phyloP scores from a whole-genome alignment of 768 basidiomycete genomes.

The Mycena indigotica region DNA sequence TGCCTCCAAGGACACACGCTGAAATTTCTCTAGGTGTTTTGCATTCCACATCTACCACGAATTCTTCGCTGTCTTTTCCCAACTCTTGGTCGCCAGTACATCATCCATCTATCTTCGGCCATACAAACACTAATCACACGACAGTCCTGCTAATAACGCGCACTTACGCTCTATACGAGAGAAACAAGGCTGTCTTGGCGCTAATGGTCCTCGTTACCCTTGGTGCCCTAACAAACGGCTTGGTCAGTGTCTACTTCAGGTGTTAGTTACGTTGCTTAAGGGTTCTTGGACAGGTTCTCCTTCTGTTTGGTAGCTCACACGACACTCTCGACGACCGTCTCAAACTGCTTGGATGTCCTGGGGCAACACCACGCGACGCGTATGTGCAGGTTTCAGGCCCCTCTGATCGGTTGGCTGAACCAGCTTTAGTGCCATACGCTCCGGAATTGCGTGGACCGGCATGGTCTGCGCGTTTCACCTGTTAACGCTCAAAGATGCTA shows the following conservation, averaged over 20 bases:
- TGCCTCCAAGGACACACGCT: no score
- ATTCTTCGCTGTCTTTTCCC: slow-evolving; percentile 12
- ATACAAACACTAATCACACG: not conserved
- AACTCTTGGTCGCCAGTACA: slow-evolving; percentile 12
- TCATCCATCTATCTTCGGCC: not conserved
- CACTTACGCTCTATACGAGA: slow-evolving; percentile 19
- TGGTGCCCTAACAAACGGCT: not conserved
- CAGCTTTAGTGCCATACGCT: not conserved
- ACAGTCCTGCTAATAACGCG: slow-evolving; percentile 18
- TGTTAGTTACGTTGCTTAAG: no score
- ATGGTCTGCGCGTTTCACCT: slow-evolving; percentile 3
- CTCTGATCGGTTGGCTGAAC: not conserved
- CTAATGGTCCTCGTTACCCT: slow-evolving; percentile 4
- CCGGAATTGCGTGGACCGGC: slow-evolving; percentile 12
- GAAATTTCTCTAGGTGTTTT: slow-evolving; percentile 3
- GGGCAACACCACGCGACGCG: not conserved
- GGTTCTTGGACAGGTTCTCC: not conserved
- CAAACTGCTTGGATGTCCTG: slow-evolving; percentile 5
- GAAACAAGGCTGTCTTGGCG: slow-evolving; percentile 10
- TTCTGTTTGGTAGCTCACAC: not conserved
- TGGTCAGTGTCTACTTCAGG: not conserved
- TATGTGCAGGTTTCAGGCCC: not conserved
- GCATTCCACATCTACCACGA: slow-evolving; percentile 3
- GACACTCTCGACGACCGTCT: slow-evolving; percentile 1
- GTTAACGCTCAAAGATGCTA: not conserved